Evolutionary conservation across 306 rosid genomes (phyloP), one percentile per base, ranked within the genome.

Genomic region (Cyamopsis tetragonoloba): DNA sequence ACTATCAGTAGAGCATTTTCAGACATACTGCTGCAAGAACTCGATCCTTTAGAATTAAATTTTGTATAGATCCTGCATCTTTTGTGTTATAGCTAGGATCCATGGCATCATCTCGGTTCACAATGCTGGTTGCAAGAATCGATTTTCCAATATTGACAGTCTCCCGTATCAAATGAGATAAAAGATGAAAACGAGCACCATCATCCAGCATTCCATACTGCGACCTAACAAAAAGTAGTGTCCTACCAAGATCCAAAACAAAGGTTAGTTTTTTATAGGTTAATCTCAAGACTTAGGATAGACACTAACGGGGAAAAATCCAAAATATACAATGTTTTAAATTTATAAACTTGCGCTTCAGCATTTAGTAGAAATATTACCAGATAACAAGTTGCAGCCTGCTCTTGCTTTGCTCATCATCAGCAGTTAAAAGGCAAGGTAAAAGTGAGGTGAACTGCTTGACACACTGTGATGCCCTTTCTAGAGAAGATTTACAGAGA

Each of bases 401-500:
- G 66, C 83, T 86, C 80, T 88, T 93, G 95, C 90, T 89, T 80
- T 86, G 97, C 85, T 93, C 98, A 44, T 93, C 98, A 13, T 93
- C 98, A 80, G 97, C 83, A 66, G 77, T 77, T 75, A 92, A 85
- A 78, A 93, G 82, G 64, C 79, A 83, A 55, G 98, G 98, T 67
- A 93, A 79, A 75, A 93, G 89, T 62, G 95, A 85, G 73, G 85
- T 73, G 77, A 90, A 75, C 85, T 78, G 89, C 39, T 93, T 96
- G 30, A 86, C 96, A 79, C 98, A 86, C 63, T 83, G 87, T 1
- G 93, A 86, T 65, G 98, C 88, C 82, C 89, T 88, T 83, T 88
- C 96, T 8, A 93, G 82, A 58, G 98, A 87, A 73, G 97, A 80
- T 77, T 79, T 93, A 80, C 96, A 93, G 42, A 93, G 81, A 79